Conservation (phyloP, 352 stramenopile genomes). For the Phytopythium delawarense region DNA sequence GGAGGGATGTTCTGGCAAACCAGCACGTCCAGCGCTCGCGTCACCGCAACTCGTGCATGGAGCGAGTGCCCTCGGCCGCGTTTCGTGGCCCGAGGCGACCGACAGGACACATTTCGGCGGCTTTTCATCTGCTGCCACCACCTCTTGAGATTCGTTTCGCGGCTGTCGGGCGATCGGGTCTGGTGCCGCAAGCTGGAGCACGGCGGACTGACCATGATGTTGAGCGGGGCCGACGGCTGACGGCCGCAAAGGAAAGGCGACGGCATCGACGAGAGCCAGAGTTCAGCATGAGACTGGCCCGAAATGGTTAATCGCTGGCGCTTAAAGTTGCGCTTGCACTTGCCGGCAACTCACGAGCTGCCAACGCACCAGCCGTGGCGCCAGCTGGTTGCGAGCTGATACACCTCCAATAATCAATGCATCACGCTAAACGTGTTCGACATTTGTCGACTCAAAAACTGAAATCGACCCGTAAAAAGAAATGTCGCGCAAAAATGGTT, state of each 20-base stretch:
- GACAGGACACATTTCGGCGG: background rate
- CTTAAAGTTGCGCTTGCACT: background rate
- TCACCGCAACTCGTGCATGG: background rate
- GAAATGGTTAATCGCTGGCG: background rate
- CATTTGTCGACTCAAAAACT: no score
- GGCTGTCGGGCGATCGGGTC: background rate
- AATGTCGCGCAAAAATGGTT: no score
- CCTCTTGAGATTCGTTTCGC: background rate
- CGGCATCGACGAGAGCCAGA: background rate
- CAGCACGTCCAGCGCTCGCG: background rate
- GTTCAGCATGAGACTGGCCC: slow-evolving; percentile 1
- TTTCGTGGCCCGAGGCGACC: background rate
- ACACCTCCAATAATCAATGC: no score
- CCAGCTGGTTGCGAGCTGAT: background rate
- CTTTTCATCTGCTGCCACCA: background rate
- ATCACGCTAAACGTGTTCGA: no score
- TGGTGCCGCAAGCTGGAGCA: background rate
- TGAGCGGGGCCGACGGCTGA: background rate
- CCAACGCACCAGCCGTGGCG: background rate
- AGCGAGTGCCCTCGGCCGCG: background rate
- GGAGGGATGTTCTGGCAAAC: no score
- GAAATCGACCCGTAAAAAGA: no score
- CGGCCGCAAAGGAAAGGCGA: background rate
- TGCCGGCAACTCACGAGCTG: background rate
- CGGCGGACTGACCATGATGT: background rate